Evolutionary conservation across 2,329 filamentous ascomycete species (phyloP).

Genomic region (Teratosphaeria pseudoeucalypti): DNA sequence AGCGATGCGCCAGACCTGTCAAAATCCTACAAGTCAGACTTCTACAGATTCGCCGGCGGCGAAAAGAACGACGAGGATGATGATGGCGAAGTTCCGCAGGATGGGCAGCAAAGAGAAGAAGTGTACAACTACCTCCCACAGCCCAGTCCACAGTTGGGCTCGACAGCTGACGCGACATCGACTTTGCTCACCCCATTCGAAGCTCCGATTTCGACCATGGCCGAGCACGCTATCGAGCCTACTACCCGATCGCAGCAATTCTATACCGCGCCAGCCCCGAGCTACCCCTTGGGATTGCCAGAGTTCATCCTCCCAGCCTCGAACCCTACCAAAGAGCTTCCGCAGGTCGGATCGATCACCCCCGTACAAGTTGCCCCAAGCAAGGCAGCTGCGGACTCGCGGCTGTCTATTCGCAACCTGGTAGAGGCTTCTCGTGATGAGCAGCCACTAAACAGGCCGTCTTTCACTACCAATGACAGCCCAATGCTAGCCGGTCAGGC

Average conservation of each 20-base stretch:
- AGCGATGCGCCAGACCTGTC: slow-evolving; percentile 4
- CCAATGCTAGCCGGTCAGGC: not conserved
- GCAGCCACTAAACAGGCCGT: slow-evolving; percentile 3
- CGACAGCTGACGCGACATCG: not conserved
- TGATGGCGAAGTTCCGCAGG: not conserved
- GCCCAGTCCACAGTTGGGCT: not conserved
- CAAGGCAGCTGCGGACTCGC: not conserved
- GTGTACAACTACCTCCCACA: too few species aligned
- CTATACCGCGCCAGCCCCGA: slow-evolving; percentile 1
- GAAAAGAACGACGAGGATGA: not conserved
- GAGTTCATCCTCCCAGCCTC: too few species aligned
- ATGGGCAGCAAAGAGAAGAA: not conserved
- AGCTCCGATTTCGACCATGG: not conserved
- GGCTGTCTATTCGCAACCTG: slow-evolving; percentile 4
- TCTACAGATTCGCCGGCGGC: slow-evolving; percentile 4
- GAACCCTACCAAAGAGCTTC: not conserved
- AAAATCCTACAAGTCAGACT: not conserved
- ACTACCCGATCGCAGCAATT: not conserved
- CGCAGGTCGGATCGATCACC: not conserved
- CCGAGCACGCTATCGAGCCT: not conserved
- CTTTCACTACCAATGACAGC: not conserved
- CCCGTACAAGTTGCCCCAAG: not conserved
- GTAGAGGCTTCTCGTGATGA: not conserved
- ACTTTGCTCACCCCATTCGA: not conserved
- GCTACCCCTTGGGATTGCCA: not conserved